Percentiles rank a stretch among this genome's conserved stretches.
Conservation (phyloP, 106 monocot genomes). For the Dendrobium chrysotoxum region DNA sequence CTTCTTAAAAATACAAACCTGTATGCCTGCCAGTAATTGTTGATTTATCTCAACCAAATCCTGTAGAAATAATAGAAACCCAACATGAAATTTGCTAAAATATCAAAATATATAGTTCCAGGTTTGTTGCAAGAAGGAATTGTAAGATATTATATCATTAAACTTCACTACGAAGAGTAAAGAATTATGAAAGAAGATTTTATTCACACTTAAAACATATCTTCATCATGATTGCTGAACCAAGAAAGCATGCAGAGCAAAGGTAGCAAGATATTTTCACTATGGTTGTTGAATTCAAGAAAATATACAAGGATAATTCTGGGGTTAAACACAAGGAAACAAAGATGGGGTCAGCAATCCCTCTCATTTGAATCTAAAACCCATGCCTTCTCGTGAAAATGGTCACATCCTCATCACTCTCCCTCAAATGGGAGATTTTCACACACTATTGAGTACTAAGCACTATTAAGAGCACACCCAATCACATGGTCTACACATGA, state of each 20-base stretch:
- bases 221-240: not conserved
- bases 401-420: too few relatives aligned
- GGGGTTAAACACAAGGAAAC: not conserved
- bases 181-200: not conserved
- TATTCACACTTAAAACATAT: not conserved
- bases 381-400: not conserved
- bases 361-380: not conserved
- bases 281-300: not conserved
- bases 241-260: not conserved
- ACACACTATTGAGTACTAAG: not conserved
- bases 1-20: slow-evolving; percentile 17
- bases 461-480: not conserved
- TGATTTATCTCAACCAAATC: slow-evolving; percentile 45
- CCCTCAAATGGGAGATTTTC: not conserved
- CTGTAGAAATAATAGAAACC: slow-evolving; percentile 21
- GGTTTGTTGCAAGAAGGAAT: not conserved
- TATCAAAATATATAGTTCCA: not conserved
- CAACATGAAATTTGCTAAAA: not conserved
- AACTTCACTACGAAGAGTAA: not conserved
- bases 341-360: not conserved
- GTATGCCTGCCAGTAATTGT: slow-evolving; percentile 58
- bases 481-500: not conserved
- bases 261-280: not conserved
- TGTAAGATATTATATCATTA: not conserved
- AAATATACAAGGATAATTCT: not conserved